Percentiles rank a stretch among this genome's conserved stretches.
Evolutionary conservation across 1,284 basidiomycete species (phyloP).

Genomic region (Austropuccinia psidii): DNA sequence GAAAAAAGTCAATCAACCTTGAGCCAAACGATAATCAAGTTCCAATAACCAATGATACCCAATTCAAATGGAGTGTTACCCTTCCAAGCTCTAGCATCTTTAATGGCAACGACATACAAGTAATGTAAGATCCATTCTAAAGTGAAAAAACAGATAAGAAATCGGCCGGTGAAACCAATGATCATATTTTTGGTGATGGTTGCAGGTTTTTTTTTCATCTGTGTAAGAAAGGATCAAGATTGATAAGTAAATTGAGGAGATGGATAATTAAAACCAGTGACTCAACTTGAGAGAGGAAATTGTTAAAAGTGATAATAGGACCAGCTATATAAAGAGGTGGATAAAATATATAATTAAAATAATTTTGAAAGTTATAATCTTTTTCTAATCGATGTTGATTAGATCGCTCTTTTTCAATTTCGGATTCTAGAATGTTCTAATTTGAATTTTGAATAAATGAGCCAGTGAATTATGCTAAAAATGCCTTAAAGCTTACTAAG

Average conservation of each 20-base stretch:
- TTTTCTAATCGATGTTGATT: conserved; percentile 51
- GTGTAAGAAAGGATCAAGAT: neutral
- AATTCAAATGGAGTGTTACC: conserved; percentile 71
- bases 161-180: conserved; percentile 62
- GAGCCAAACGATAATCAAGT: conserved; percentile 89
- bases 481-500: neutral
- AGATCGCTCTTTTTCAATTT: conserved; percentile 57
- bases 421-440: neutral
- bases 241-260: neutral
- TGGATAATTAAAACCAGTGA: conserved; percentile 51
- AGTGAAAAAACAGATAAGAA: conserved; percentile 63
- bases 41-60: conserved; percentile 95
- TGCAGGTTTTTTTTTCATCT: conserved; percentile 50
- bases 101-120: conserved; percentile 96
- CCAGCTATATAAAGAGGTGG: conserved; percentile 92
- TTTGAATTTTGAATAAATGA: conserved; percentile 32
- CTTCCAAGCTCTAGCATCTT: conserved; percentile 61
- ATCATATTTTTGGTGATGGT: conserved; percentile 49
- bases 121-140: conserved; percentile 90
- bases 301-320: conserved; percentile 92
- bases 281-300: conserved; percentile 84
- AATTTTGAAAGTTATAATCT: conserved; percentile 57
- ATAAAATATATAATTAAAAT: conserved; percentile 71
- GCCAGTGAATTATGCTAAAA: neutral
- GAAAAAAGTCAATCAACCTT: conserved; percentile 58